Conservation (phyloP, 2,329 filamentous ascomycete species). For the Trichoderma breve region DNA sequence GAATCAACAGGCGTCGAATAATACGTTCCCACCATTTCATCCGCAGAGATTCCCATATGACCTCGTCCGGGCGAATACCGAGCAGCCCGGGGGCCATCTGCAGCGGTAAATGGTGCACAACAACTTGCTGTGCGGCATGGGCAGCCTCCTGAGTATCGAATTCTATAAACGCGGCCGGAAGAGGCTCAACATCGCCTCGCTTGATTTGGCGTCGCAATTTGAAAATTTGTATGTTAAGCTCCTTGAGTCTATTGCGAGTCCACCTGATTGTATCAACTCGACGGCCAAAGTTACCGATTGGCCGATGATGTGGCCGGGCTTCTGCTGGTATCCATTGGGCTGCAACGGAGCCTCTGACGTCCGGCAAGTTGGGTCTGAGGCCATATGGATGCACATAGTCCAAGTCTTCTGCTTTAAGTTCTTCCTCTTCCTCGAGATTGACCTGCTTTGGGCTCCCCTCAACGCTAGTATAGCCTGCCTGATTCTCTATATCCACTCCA, state of each 20-base stretch:
- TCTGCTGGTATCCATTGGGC: slow-evolving; percentile 71
- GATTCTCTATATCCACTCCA: neutral
- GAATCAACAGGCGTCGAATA: slow-evolving; percentile 65
- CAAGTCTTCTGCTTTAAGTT: slow-evolving; percentile 29
- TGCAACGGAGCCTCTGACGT: slow-evolving; percentile 54
- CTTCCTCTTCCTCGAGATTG: slow-evolving; percentile 14
- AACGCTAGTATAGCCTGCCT: neutral
- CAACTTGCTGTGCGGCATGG: slow-evolving; percentile 80
- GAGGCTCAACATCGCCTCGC: slow-evolving; percentile 63
- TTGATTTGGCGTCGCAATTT: slow-evolving; percentile 75
- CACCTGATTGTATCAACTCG: slow-evolving; percentile 95
- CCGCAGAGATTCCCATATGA: slow-evolving; percentile 83
- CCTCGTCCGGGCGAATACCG: slow-evolving; percentile 75
- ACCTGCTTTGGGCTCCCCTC: neutral
- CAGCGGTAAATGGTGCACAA: slow-evolving; percentile 82
- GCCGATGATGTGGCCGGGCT: slow-evolving; percentile 70
- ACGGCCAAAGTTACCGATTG: slow-evolving; percentile 69
- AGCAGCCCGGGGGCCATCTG: slow-evolving; percentile 86
- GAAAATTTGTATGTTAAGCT: slow-evolving; percentile 41
- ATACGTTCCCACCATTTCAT: slow-evolving; percentile 86
- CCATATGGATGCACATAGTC: slow-evolving; percentile 41
- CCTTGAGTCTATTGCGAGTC: slow-evolving; percentile 58
- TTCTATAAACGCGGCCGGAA: slow-evolving; percentile 85
- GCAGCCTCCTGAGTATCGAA: slow-evolving; percentile 81
- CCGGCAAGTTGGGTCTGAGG: slow-evolving; percentile 35